Conservation (phyloP, 495 filamentous ascomycete genomes). For the Annulohypoxylon maeteangense region DNA sequence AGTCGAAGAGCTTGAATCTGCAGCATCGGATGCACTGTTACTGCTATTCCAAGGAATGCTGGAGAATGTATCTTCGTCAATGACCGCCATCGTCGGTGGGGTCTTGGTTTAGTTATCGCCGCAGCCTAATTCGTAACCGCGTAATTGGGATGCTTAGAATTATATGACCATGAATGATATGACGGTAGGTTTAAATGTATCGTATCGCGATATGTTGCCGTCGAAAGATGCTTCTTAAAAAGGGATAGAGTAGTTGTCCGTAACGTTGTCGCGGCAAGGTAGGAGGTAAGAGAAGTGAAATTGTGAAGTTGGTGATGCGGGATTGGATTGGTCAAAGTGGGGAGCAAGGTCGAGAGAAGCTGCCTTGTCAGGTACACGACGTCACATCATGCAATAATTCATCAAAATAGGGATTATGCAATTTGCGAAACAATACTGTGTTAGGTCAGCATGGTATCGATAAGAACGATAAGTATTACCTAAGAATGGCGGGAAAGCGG, state of each 20-base stretch:
- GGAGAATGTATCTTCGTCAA: conserved; percentile 63
- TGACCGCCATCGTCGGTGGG: conserved; percentile 55
- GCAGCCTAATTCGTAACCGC: conserved; percentile 17
- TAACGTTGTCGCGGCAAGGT: conserved; percentile 16
- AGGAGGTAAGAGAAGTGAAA: background rate
- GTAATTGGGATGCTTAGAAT: conserved; percentile 8
- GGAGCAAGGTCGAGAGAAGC: conserved; percentile 15
- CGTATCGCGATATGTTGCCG: background rate
- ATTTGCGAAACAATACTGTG: background rate
- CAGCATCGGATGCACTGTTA: conserved; percentile 36
- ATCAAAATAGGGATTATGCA: background rate
- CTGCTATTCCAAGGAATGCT: conserved; percentile 62
- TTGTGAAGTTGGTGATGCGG: conserved; percentile 28
- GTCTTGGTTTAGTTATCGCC: conserved; percentile 21
- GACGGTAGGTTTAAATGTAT: background rate
- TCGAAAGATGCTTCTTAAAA: conserved; percentile 3
- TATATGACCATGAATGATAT: conserved; percentile 11
- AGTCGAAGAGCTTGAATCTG: conserved; percentile 37
- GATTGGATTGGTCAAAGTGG: conserved; percentile 29
- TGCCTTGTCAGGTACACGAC: conserved; percentile 26
- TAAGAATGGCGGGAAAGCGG: no score
- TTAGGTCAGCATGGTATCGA: background rate
- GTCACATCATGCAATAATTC: conserved; percentile 33
- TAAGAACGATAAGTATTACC: no score
- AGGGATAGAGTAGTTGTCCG: background rate